Evolutionary conservation across 257 asterid species (phyloP).

Genomic region (Fraxinus americana): DNA sequence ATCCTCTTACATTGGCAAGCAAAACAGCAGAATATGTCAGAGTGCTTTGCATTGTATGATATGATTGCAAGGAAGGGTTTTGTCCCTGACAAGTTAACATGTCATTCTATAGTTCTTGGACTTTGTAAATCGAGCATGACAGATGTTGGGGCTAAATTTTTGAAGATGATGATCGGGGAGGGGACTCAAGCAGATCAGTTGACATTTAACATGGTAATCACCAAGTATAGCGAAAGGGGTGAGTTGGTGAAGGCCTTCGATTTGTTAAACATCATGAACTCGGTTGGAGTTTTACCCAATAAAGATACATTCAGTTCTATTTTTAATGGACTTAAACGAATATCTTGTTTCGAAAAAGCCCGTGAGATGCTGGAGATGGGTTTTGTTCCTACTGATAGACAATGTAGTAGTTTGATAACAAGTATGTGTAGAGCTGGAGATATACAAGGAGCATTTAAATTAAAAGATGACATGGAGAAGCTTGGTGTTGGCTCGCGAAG

Average conservation of each 20-base stretch:
- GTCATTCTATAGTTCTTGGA: constrained; percentile 65
- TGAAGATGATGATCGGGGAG: constrained; percentile 61
- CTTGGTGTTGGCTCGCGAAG: constrained; percentile 45
- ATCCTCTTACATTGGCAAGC: constrained; percentile 77
- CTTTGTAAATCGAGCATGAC: constrained; percentile 60
- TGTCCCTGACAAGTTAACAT: constrained; percentile 68
- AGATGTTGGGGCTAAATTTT: constrained; percentile 66
- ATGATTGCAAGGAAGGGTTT: constrained; percentile 53
- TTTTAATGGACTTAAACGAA: constrained; percentile 65
- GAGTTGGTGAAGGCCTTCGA: constrained; percentile 65
- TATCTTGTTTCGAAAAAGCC: constrained; percentile 46
- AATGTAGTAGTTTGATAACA: constrained; percentile 62
- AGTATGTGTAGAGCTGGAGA: constrained; percentile 75
- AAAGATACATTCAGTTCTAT: constrained; percentile 55
- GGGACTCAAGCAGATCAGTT: constrained; percentile 56
- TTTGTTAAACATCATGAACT: constrained; percentile 58
- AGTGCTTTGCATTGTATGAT: constrained; percentile 52
- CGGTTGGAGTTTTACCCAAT: constrained; percentile 48
- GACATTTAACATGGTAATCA: constrained; percentile 68
- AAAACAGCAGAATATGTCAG: constrained; percentile 41
- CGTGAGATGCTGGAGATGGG: constrained; percentile 59
- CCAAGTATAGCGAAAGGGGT: constrained; percentile 52
- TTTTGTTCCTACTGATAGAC: constrained; percentile 56
- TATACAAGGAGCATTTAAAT: constrained; percentile 53
- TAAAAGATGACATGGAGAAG: constrained; percentile 62